Percentiles rank a stretch among this genome's conserved stretches.
phyloP scores from a whole-genome alignment of 805 yeast genomes.

The Candida chauliodis region DNA sequence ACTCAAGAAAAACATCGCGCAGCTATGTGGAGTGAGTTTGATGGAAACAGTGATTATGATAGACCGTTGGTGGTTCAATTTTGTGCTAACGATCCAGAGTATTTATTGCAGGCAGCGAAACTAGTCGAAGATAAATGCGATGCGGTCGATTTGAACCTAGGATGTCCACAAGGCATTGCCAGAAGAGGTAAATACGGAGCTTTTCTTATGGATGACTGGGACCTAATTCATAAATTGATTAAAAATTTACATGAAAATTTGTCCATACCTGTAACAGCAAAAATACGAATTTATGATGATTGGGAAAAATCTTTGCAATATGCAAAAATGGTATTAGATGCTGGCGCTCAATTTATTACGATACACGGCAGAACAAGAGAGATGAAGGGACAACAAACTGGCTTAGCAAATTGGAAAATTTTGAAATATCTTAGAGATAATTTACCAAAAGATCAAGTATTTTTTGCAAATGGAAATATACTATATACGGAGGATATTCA shows the following conservation, averaged over 20 bases:
- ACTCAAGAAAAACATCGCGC: conserved; percentile 76
- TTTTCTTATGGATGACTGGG: conserved; percentile 97
- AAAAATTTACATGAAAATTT: conserved; percentile 69
- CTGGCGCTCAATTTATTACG: conserved; percentile 94
- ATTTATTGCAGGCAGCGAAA: conserved; percentile 75
- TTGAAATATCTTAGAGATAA: conserved; percentile 74
- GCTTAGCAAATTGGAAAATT: conserved; percentile 89
- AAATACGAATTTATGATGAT: conserved; percentile 85
- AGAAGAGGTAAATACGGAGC: conserved; percentile 93
- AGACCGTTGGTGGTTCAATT: conserved; percentile 92
- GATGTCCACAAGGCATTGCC: conserved; percentile 99
- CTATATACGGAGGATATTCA: conserved; percentile 80
- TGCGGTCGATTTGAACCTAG: conserved; percentile 92
- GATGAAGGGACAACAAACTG: conserved; percentile 96
- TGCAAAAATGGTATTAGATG: conserved; percentile 81
- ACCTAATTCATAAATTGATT: conserved; percentile 66
- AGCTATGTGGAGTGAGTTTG: conserved; percentile 66
- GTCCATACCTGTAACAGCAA: conserved; percentile 89
- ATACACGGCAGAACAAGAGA: conserved; percentile 96
- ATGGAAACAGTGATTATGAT: conserved; percentile 68
- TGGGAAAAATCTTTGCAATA: conserved; percentile 78
- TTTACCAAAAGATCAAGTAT: conserved; percentile 74
- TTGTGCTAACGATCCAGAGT: conserved; percentile 94
- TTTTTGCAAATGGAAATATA: conserved; percentile 94
- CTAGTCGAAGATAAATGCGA: conserved; percentile 81